These are phyloP conservation scores for Whalleya microplaca DNA, from an alignment of 2,329 filamentous ascomycete genomes.

Conservation along the genomic window DNA sequence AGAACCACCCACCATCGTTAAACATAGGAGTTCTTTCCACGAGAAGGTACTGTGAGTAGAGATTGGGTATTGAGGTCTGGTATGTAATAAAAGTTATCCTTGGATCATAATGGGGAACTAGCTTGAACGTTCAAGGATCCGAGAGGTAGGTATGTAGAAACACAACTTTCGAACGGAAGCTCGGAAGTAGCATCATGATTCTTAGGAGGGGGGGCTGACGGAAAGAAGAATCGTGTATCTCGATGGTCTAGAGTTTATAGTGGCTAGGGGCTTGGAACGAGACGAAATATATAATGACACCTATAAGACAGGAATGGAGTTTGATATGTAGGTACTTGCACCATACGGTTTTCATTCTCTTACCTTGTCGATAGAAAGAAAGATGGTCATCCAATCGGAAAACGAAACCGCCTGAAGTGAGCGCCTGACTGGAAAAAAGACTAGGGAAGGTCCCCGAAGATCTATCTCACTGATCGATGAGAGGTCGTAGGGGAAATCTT, in stretches of 20 bases:
- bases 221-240: not conserved
- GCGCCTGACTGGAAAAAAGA: not conserved
- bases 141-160: not conserved
- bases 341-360: not conserved
- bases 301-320: not conserved
- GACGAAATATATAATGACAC: not conserved
- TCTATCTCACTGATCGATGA: not conserved
- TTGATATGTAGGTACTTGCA: not conserved
- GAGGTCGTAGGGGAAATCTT: not conserved
- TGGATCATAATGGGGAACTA: no score
- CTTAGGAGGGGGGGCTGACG: not conserved
- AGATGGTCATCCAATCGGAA: not conserved
- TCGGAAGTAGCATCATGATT: not conserved
- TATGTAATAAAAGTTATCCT: no score
- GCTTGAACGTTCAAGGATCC: not conserved
- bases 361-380: not conserved
- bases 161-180: not conserved
- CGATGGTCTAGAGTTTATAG: not conserved
- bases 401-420: not conserved
- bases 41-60: not conserved
- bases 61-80: not conserved
- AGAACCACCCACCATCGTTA: conserved; percentile 18
- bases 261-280: not conserved
- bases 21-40: conserved; percentile 9
- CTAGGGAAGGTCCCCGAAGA: not conserved